Base-by-base conservation (phyloP, 1,284 basidiomycete genomes). In the Ustilago xerochloae region DNA sequence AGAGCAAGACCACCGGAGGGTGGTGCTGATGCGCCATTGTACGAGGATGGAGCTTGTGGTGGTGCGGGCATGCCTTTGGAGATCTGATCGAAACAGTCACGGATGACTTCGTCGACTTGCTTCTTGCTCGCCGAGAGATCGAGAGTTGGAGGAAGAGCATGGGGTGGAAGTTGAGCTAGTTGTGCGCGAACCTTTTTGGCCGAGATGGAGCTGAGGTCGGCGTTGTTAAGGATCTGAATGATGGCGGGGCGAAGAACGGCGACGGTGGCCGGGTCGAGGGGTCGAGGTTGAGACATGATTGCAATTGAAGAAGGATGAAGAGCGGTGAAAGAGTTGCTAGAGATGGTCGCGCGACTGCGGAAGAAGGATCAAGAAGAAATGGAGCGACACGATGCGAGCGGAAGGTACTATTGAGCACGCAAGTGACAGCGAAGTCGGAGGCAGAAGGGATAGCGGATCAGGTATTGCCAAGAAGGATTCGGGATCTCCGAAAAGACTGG, bases 91-190 rank as follows among this genome's bases (percentile, higher is more conserved):
- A 80, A 82, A 68, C 79, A 81, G 41, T 78, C 61, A 24, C 77
- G 77, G 49, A 82, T 80, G 48, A 78, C 73, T 3, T 58, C 72
- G 51, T 80, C 77, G 38, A 82, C 59, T 47, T 67, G 70, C 68
- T 80, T 79, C 49, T 82, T 82, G 58, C 77, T 68, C 18, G 74
- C 80, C 20, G 63, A 62, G 26, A 81, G 61, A 36, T 81, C 78
- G 41, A 80, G 65, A 0, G 61, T 39, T 10, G 66, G 45, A 3
- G 80, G 78, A 5, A 78, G 64, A 16, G 68, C 69, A 36, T 67
- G 56, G 30, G 71, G 56, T 28, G 79, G 79, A 24, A 79, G 58
- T 35, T 64, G 68, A 24, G 68, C 62, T 30, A 82, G 74, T 29
- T 74, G 73, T 26, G 51, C 59, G 47, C 81, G 76, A 28, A 82